Base-by-base conservation (phyloP, 2,329 filamentous ascomycete species). In the Verticillium zaregamsianum region DNA sequence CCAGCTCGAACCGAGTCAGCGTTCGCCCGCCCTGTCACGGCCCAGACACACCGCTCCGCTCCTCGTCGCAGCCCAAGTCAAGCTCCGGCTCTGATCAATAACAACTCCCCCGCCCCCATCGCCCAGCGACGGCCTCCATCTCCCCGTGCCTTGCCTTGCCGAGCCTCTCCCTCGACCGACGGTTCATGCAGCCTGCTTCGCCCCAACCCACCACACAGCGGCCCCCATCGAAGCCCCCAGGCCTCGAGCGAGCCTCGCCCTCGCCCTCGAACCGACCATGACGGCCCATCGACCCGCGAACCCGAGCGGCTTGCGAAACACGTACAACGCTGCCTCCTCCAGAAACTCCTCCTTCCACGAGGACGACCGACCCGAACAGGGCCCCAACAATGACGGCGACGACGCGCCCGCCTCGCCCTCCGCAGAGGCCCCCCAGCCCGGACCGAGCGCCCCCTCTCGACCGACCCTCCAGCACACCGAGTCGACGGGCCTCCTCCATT, bases 401-500 rank as follows among this genome's bases (percentile, higher is more conserved):
- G 63, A 68, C 12, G 58, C 64, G n/a, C 63, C 62, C 35, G 62
- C 63, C 32, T 14, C 62, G 59, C 58, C 61, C 55, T 57, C 54
- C 64, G 68, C 31, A 63, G 70, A 28, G 49, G 60, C 25, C 69
- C 67, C 35, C 63, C 71, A 23, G 65, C 66, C 39, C 64, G 72
- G 66, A 5, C 67, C 62, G 31, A 69, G 60, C 67, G 64, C 59
- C 39, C 64, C 57, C 55, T 37, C 58, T 23, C 64, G 63, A 39
- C 45, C 65, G 12, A 37, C 57, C 12, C 60, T 20, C 5, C 66
- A 35, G 40, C 66, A 75, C 8, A 75, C 74, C 65, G 86, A 88
- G 67, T 79, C 78, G 2, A 85, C 84, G 1, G 78, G 82, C 2
- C 73, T 88, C 31, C 76, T 86, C 14, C 69, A 71, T 8, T 64